These are phyloP conservation scores for Hanseniaspora vineae DNA, from an alignment of 805 yeast genomes.

Conservation along the genomic window DNA sequence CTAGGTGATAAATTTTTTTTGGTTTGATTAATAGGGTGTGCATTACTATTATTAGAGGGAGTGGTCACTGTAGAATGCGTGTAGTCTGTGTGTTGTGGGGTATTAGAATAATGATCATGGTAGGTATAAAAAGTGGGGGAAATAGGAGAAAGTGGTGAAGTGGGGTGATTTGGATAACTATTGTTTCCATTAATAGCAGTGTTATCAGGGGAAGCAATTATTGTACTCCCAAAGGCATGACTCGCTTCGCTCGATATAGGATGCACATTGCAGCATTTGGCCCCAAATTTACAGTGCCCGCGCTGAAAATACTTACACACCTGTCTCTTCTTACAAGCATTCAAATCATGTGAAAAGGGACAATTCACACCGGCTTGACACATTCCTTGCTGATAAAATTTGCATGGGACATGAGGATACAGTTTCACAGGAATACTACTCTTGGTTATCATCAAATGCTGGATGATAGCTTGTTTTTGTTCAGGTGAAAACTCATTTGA, in stretches of 20 bases:
- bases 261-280: conserved; percentile 90
- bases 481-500: conserved; percentile 10
- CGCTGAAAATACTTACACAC: conserved; percentile 84
- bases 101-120: too few relatives aligned
- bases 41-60: background rate
- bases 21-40: too few relatives aligned
- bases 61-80: background rate
- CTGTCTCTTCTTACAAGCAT: conserved; percentile 28
- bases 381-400: conserved; percentile 80
- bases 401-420: conserved; percentile 84
- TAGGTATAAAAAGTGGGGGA: too few relatives aligned
- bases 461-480: conserved; percentile 16
- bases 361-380: conserved; percentile 92
- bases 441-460: conserved; percentile 18
- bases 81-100: too few relatives aligned
- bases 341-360: conserved; percentile 76
- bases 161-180: too few relatives aligned
- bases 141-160: too few relatives aligned
- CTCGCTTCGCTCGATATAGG: too few relatives aligned
- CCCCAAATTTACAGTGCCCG: conserved; percentile 95
- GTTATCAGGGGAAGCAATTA: too few relatives aligned
- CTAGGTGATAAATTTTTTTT: too few relatives aligned
- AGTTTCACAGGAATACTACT: conserved; percentile 13
- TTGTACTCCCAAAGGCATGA: too few relatives aligned
- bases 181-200: too few relatives aligned